Evolutionary conservation across 2,329 filamentous ascomycete genomes (phyloP).

Genomic region (Diatrype stigma): DNA sequence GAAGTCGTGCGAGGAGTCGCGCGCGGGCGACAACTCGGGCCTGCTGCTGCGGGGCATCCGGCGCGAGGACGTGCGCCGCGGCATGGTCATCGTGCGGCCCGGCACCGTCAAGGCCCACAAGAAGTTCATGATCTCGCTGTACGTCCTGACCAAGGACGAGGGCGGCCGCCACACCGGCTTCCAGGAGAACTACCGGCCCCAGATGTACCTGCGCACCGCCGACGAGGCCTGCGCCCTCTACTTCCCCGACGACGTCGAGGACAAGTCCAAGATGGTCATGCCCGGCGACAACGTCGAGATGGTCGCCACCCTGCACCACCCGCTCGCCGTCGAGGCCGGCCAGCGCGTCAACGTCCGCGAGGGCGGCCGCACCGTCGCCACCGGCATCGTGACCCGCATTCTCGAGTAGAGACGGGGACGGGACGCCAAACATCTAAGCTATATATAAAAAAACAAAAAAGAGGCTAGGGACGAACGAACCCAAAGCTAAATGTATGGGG

Average conservation of each 20-base stretch:
- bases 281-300: constrained; percentile 99
- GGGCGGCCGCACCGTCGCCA: constrained; percentile 85
- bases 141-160: constrained; percentile 96
- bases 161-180: constrained; percentile 97
- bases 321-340: constrained; percentile 82
- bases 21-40: constrained; percentile 96
- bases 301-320: constrained; percentile 79
- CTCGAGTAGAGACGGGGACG: constrained; percentile 55
- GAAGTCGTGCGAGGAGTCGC: constrained; percentile 96
- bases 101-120: constrained; percentile 80
- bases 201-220: constrained; percentile 92
- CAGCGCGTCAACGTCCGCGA: constrained; percentile 98
- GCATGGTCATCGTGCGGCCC: constrained; percentile 88
- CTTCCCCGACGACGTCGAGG: constrained; percentile 81
- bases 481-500: too few species aligned
- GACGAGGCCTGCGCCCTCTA: constrained; percentile 73
- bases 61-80: constrained; percentile 89
- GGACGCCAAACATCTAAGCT: too few species aligned
- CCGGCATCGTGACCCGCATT: constrained; percentile 76
- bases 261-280: constrained; percentile 75
- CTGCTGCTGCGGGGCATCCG: constrained; percentile 93
- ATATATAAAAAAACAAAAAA: too few species aligned
- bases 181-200: constrained; percentile 91
- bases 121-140: constrained; percentile 93
- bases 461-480: too few species aligned